Base-by-base conservation (phyloP, 306 rosid species). In the Urtica urens region DNA sequence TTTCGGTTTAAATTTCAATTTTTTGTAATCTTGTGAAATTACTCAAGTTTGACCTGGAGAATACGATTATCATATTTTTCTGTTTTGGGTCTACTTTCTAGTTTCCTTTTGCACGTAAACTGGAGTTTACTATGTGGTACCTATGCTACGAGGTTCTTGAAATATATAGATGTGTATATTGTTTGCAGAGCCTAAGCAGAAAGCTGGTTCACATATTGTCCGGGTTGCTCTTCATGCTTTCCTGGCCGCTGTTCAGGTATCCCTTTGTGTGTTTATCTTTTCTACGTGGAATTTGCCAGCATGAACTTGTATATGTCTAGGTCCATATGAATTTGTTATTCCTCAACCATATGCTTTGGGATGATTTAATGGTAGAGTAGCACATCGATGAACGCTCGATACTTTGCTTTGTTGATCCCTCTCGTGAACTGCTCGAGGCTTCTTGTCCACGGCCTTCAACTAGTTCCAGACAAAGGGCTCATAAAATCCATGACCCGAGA, bases 201-300 rank as follows among this genome's bases (percentile, higher is more conserved):
- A 85, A 90, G 65, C 72, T 90, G 52, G 96, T 85, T 14, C 95
- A 90, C 53, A 77, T 82, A 67, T 33, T 82, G 25, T 90, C 95
- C 40, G 99, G 94, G 13, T 47, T 90, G 68, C 79, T 82, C 51
- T 85, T 79, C 80, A 59, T 75, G 48, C 53, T 71, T 69, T 69
- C 94, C 15, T 85, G 96, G 95, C 95, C 96, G 21, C 77, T 90
- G 72, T 90, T 90, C 85, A 82, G 96, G 95, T 85, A 75, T 15
- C 24, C 49, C 38, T 13, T n/a, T n/a, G n/a, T n/a, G n/a, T n/a
- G n/a, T n/a, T n/a, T 54, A 43, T 26, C 35, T 48, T 16, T 44
- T 49, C 26, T 53, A 15, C 39, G 25, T 23, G 43, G 30, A 15
- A 46, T 49, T 41, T 46, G 12, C n/a, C 21, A 26, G 17, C 28